Evolutionary conservation across 495 filamentous ascomycete species (phyloP).

Genomic region (Lentithecium fluviatile): DNA sequence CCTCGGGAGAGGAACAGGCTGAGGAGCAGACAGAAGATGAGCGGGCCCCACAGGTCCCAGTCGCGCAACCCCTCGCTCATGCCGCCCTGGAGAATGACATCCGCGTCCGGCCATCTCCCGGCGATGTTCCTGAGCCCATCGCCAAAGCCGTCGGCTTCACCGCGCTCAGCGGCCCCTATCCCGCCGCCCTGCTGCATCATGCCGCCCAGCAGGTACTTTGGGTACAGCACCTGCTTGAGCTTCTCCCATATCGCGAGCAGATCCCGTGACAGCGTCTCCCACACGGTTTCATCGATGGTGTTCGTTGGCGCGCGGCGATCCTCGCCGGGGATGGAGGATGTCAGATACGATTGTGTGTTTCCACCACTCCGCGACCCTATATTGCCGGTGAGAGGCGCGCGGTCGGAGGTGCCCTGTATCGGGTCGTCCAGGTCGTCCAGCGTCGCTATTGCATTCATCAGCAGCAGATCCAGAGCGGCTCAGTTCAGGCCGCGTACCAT

Average conservation of each 20-base stretch:
- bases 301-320: conserved; percentile 89
- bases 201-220: conserved; percentile 84
- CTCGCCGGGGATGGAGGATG: conserved; percentile 84
- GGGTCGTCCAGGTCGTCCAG: conserved; percentile 95
- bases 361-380: conserved; percentile 58
- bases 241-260: conserved; percentile 93
- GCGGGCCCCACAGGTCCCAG: conserved; percentile 96
- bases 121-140: conserved; percentile 65
- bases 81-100: conserved; percentile 68
- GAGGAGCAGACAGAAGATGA: conserved; percentile 87
- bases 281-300: conserved; percentile 96
- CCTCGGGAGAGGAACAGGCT: conserved; percentile 79
- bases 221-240: conserved; percentile 96
- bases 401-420: conserved; percentile 63
- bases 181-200: conserved; percentile 66
- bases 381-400: conserved; percentile 75
- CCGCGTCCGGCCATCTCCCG: conserved; percentile 69
- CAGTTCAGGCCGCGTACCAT: conserved; percentile 57
- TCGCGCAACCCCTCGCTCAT: conserved; percentile 87
- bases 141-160: conserved; percentile 61
- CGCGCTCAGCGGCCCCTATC: conserved; percentile 65
- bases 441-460: conserved; percentile 52
- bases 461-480: conserved; percentile 1
- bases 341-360: conserved; percentile 66
- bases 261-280: conserved; percentile 90